phyloP scores from a whole-genome alignment of 1,284 basidiomycete genomes.

The Exobasidium cylindrosporum region DNA sequence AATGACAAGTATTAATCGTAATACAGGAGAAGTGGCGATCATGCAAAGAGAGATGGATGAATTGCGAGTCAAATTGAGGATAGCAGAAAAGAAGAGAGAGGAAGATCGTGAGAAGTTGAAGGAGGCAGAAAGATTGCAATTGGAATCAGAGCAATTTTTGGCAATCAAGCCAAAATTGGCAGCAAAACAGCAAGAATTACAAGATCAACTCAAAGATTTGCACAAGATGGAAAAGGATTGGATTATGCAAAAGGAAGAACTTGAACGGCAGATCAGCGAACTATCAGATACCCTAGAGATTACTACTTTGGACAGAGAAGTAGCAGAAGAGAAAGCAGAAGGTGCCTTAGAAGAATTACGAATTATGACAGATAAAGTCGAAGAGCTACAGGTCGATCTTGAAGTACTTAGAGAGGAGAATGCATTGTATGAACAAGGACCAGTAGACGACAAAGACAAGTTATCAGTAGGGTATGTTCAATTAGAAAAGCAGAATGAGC shows the following conservation, averaged over 20 bases:
- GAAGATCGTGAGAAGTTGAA: constrained; percentile 81
- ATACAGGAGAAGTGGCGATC: constrained; percentile 26
- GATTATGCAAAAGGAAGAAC: constrained; percentile 28
- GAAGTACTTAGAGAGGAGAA: constrained; percentile 68
- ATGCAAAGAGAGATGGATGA: constrained; percentile 59
- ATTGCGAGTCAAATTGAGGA: constrained; percentile 74
- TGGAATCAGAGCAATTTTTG: constrained; percentile 81
- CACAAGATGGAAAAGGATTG: constrained; percentile 45
- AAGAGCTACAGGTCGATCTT: constrained; percentile 80
- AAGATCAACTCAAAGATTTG: constrained; percentile 38
- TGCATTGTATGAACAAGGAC: constrained; percentile 35
- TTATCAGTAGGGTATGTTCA: constrained; percentile 62
- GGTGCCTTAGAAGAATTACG: constrained; percentile 73
- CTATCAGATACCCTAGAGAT: constrained; percentile 72
- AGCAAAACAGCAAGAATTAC: constrained; percentile 34
- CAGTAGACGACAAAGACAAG: constrained; percentile 13
- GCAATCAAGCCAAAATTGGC: constrained; percentile 71
- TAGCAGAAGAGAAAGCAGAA: constrained; percentile 91
- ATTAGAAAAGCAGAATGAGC: constrained; percentile 91
- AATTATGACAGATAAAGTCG: constrained; percentile 71
- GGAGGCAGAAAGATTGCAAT: constrained; percentile 76
- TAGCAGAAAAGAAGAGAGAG: constrained; percentile 78
- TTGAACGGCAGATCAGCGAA: constrained; percentile 12
- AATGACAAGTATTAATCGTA: constrained; percentile 1
- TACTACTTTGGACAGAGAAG: constrained; percentile 90